Evolutionary conservation across 257 asterid species (phyloP).

Genomic region (Primulina huaijiensis): DNA sequence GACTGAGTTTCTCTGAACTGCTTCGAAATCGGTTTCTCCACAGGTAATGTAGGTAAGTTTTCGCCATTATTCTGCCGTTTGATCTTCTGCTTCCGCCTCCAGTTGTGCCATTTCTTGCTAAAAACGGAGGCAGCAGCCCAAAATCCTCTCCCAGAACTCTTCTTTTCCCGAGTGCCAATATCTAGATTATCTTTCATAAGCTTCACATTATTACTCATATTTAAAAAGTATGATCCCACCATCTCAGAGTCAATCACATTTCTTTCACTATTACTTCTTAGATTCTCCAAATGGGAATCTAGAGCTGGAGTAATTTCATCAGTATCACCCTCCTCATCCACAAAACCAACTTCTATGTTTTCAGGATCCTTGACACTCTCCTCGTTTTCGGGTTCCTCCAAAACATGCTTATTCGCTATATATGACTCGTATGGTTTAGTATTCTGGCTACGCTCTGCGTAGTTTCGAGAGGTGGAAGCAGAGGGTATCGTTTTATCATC

Average conservation of each 20-base stretch:
- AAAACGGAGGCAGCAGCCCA: constrained; percentile 85
- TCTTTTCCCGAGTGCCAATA: background rate
- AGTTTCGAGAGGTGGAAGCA: constrained; percentile 27
- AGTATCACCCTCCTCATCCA: constrained; percentile 24
- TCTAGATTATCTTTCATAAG: background rate
- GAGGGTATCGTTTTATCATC: constrained; percentile 28
- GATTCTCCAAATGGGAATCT: constrained; percentile 42
- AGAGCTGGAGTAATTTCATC: constrained; percentile 60
- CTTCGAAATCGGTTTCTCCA: constrained; percentile 66
- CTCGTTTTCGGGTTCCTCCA: constrained; percentile 43
- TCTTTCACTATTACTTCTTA: constrained; percentile 30
- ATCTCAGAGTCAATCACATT: constrained; percentile 16
- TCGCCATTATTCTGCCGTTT: constrained; percentile 55
- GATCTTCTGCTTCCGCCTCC: constrained; percentile 82
- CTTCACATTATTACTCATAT: background rate
- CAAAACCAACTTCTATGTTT: constrained; percentile 31
- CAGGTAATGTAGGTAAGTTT: constrained; percentile 56
- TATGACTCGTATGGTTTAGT: constrained; percentile 26
- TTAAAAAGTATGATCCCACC: background rate
- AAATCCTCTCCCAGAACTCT: constrained; percentile 55
- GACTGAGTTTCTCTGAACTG: constrained; percentile 76
- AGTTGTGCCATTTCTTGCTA: constrained; percentile 85
- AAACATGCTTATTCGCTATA: constrained; percentile 39
- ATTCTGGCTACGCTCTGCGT: constrained; percentile 8
- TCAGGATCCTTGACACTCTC: constrained; percentile 27